Conservation (phyloP, 1,139 yeast species). For the Sugiyamaella neomexicana region DNA sequence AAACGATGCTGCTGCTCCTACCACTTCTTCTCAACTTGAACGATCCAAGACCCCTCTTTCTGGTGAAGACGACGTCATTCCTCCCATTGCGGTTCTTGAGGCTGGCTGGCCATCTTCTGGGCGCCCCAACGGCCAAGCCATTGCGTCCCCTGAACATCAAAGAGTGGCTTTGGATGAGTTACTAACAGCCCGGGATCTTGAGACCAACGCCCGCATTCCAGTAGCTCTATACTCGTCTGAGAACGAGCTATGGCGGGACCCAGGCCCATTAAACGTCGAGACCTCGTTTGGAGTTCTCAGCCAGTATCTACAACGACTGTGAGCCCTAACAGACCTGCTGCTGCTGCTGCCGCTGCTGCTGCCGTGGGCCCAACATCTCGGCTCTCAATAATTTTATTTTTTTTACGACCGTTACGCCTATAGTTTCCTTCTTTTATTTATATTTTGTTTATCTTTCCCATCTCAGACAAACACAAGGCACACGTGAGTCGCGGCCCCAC, state of each 20-base stretch:
- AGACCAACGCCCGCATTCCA: slow-evolving; percentile 26
- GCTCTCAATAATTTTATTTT: no score
- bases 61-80: neutral
- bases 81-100: slow-evolving; percentile 54
- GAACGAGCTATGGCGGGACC: slow-evolving; percentile 35
- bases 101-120: slow-evolving; percentile 74
- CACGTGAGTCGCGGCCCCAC: no score
- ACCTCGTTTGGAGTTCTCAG: slow-evolving; percentile 30
- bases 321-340: no score
- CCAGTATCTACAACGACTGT: slow-evolving; percentile 21
- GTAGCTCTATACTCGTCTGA: slow-evolving; percentile 30
- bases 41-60: no score
- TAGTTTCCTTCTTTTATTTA: no score
- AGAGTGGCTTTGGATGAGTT: slow-evolving; percentile 53
- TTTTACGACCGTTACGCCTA: no score
- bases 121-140: slow-evolving; percentile 53
- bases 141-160: slow-evolving; percentile 58
- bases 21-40: neutral
- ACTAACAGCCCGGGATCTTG: slow-evolving; percentile 27
- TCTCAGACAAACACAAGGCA: no score
- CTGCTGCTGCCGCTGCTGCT: no score
- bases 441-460: neutral
- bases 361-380: no score
- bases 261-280: slow-evolving; percentile 32
- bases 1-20: neutral